Evolutionary conservation across 108 stramenopile species (phyloP).

Genomic region (Skeletonema tropicum): DNA sequence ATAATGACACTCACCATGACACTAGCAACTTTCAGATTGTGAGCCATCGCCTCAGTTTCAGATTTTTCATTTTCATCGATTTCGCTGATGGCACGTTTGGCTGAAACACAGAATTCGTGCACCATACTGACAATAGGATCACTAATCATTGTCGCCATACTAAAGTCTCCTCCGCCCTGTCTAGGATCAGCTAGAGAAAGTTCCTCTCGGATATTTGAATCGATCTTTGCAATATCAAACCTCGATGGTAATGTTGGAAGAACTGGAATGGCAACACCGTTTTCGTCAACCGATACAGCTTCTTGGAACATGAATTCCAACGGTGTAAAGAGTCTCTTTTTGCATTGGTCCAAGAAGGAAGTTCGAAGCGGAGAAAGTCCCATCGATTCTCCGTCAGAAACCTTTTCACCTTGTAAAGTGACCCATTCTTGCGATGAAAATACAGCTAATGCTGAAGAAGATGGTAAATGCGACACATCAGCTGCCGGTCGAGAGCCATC

Average conservation of each 20-base stretch:
- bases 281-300: slow-evolving; percentile 73
- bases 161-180: slow-evolving; percentile 84
- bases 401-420: slow-evolving; percentile 57
- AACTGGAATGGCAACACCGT: slow-evolving; percentile 65
- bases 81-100: slow-evolving; percentile 70
- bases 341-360: slow-evolving; percentile 74
- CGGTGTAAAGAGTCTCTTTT: slow-evolving; percentile 70
- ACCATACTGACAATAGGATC: slow-evolving; percentile 75
- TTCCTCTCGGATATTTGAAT: slow-evolving; percentile 79
- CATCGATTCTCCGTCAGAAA: slow-evolving; percentile 23
- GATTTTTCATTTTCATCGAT: slow-evolving; percentile 58
- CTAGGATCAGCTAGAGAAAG: slow-evolving; percentile 80
- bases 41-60: slow-evolving; percentile 68
- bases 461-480: slow-evolving; percentile 17
- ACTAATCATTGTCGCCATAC: slow-evolving; percentile 77
- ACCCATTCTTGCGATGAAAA: slow-evolving; percentile 80
- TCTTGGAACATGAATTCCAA: slow-evolving; percentile 86
- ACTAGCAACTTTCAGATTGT: slow-evolving; percentile 78
- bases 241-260: slow-evolving; percentile 74
- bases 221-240: slow-evolving; percentile 83
- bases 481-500: slow-evolving; percentile 14
- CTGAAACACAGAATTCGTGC: slow-evolving; percentile 67
- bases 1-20: slow-evolving; percentile 51
- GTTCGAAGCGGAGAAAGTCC: slow-evolving; percentile 71
- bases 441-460: slow-evolving; percentile 61